phyloP scores from a whole-genome alignment of 2,329 filamentous ascomycete species.

The Colletotrichum orbiculare region DNA sequence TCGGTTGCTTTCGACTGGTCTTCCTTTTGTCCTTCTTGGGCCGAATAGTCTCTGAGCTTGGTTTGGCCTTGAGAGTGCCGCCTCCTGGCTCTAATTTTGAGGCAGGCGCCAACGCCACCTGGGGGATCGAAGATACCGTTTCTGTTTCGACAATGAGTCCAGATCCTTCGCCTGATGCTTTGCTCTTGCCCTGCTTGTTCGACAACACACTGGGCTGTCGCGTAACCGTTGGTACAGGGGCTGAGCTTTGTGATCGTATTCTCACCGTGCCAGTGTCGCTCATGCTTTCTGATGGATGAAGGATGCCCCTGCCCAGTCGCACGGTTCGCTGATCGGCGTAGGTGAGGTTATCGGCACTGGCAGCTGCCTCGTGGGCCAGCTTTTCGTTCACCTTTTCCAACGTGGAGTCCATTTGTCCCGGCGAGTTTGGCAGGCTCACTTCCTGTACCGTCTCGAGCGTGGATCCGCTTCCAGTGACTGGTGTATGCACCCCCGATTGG shows the following conservation, averaged over 20 bases:
- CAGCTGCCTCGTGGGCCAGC: slow-evolving; percentile 54
- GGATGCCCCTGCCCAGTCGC: slow-evolving; percentile 57
- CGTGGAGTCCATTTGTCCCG: slow-evolving; percentile 60
- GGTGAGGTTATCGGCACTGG: slow-evolving; percentile 54
- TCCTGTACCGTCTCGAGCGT: slow-evolving; percentile 92
- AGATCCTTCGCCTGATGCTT: slow-evolving; percentile 76
- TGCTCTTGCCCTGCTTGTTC: slow-evolving; percentile 75
- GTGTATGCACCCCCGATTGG: slow-evolving; percentile 68
- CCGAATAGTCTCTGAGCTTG: slow-evolving; percentile 94
- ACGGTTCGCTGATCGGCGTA: slow-evolving; percentile 53
- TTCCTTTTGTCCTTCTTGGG: slow-evolving; percentile 95
- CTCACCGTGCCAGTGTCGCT: slow-evolving; percentile 72
- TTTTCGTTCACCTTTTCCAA: slow-evolving; percentile 65
- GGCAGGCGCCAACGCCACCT: slow-evolving; percentile 77
- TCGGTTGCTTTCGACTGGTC: slow-evolving; percentile 77
- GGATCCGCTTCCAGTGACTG: slow-evolving; percentile 66
- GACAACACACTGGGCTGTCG: slow-evolving; percentile 74
- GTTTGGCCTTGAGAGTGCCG: slow-evolving; percentile 84
- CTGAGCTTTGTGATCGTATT: slow-evolving; percentile 53
- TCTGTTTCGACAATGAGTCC: slow-evolving; percentile 98
- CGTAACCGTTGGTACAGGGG: slow-evolving; percentile 65
- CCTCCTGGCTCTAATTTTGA: slow-evolving; percentile 72
- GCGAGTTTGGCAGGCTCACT: slow-evolving; percentile 81
- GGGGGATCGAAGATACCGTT: slow-evolving; percentile 90
- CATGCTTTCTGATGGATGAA: slow-evolving; percentile 66